Percentiles rank a stretch among this genome's conserved stretches.
phyloP scores from a whole-genome alignment of 2,329 filamentous ascomycete genomes.

The Penicillium sp. region DNA sequence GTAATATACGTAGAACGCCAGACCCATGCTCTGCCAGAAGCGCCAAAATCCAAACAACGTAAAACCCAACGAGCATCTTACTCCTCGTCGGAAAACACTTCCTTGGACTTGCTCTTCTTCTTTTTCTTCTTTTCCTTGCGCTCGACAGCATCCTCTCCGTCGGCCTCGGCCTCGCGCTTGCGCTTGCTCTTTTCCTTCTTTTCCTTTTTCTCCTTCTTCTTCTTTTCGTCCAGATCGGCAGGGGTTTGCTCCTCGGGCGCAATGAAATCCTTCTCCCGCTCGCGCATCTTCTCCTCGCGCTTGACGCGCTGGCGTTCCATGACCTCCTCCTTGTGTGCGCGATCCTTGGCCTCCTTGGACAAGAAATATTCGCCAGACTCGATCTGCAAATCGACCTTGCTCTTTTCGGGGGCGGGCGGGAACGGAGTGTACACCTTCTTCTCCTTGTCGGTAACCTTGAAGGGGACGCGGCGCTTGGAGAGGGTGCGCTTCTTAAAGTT shows the following conservation, averaged over 20 bases:
- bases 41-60: conserved; percentile 32
- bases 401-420: conserved; percentile 95
- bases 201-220: conserved; percentile 50
- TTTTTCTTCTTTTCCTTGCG: conserved; percentile 66
- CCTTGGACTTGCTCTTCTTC: conserved; percentile 44
- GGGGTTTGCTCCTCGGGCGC: conserved; percentile 75
- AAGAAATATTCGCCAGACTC: conserved; percentile 97
- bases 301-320: conserved; percentile 83
- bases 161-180: conserved; percentile 40
- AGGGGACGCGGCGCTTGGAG: conserved; percentile 77
- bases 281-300: conserved; percentile 84
- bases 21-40: conserved; percentile 43
- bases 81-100: conserved; percentile 30
- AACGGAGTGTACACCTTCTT: conserved; percentile 97
- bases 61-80: conserved; percentile 22
- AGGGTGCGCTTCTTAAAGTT: conserved; percentile 95
- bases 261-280: conserved; percentile 82
- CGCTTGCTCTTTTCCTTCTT: conserved; percentile 50
- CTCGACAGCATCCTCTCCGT: conserved; percentile 39
- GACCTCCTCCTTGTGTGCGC: conserved; percentile 75
- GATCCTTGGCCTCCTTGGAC: conserved; percentile 87
- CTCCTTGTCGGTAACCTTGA: conserved; percentile 85
- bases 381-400: conserved; percentile 97
- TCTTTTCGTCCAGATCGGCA: conserved; percentile 58
- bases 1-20: conserved; percentile 33